These are phyloP conservation scores for Helichrysum umbraculigerum DNA, from an alignment of 129 eudicot genomes.

Conservation along the genomic window DNA sequence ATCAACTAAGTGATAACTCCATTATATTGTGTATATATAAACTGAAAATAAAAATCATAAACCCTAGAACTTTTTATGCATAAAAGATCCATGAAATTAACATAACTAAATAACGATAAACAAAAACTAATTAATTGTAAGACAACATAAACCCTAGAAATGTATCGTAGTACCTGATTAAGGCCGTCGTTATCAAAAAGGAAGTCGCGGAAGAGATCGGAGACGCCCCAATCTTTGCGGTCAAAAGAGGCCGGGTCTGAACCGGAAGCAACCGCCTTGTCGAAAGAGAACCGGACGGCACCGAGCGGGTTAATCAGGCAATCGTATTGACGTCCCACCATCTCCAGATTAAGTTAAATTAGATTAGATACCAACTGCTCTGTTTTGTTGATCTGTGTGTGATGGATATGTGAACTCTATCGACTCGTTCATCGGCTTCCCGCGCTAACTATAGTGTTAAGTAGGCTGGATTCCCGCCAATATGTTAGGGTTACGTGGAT, in stretches of 20 bases:
- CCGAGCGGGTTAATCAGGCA: slow-evolving; percentile 78
- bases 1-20: too few species aligned
- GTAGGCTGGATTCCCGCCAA: slow-evolving; percentile 49
- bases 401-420: not conserved
- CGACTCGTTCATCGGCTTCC: slow-evolving; percentile 22
- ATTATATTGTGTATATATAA: too few species aligned
- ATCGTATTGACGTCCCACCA: slow-evolving; percentile 66
- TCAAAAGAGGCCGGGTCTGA: slow-evolving; percentile 44
- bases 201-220: slow-evolving; percentile 56
- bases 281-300: slow-evolving; percentile 81
- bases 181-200: slow-evolving; percentile 46
- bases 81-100: not conserved
- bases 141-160: slow-evolving; percentile 18
- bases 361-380: not conserved
- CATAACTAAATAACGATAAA: not conserved
- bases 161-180: slow-evolving; percentile 47
- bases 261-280: slow-evolving; percentile 57
- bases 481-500: slow-evolving; percentile 12
- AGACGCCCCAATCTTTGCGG: slow-evolving; percentile 77
- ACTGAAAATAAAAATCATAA: not conserved
- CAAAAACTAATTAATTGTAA: not conserved
- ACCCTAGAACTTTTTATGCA: slow-evolving; percentile 9
- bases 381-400: not conserved
- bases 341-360: slow-evolving; percentile 11
- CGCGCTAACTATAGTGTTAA: slow-evolving; percentile 28